Evolutionary conservation across 2,329 filamentous ascomycete species (phyloP), one percentile per base, ranked within the genome.

Genomic region (Teratosphaeriaceae sp.): DNA sequence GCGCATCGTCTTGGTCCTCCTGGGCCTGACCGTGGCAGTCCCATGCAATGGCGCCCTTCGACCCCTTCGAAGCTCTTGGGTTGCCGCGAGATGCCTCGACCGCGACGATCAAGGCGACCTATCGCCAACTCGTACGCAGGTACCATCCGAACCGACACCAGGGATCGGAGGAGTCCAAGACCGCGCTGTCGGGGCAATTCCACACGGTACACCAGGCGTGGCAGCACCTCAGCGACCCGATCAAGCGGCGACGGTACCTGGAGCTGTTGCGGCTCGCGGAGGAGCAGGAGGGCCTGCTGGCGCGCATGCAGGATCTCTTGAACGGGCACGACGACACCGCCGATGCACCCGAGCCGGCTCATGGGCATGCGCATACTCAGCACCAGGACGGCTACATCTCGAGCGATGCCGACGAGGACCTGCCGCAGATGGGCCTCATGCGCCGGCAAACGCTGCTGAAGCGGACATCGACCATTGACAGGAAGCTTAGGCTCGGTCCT

Each of bases 61-160:
- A 97, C 69, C 89, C 88, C 34, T 98, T 98, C 59, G 78, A 82
- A 56, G 79, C 90, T 38, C 79, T 98, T 5, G 78, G 74, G 21
- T 65, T 98, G 35, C 75, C 82, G 34, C 78, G 79, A 47, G 71
- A 78, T 45, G 88, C 88, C 13, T 85, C 84, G 0, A 69, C 79
- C 26, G 80, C 87, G 49, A 78, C 94, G 57, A 78, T 98, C 68
- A 96, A 94, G 65, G 80, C 79, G 13, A 87, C 88, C 19, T 98
- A 98, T 69, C 84, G 87, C 60, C 94, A 94, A 61, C 79, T 85
- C 40, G 92, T 92, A 4, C 72, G 97, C 41, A 88, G 80, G 64
- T 80, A 90, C 57, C 92, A 98, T 55, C 71, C 71, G 4, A 62
- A 61, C 34, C 49, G 58, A 48, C 70, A 70, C 88, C 74, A 53